These are phyloP conservation scores for Sequoiadendron giganteum DNA, from an alignment of 75 land plant genomes.

Conservation along the genomic window DNA sequence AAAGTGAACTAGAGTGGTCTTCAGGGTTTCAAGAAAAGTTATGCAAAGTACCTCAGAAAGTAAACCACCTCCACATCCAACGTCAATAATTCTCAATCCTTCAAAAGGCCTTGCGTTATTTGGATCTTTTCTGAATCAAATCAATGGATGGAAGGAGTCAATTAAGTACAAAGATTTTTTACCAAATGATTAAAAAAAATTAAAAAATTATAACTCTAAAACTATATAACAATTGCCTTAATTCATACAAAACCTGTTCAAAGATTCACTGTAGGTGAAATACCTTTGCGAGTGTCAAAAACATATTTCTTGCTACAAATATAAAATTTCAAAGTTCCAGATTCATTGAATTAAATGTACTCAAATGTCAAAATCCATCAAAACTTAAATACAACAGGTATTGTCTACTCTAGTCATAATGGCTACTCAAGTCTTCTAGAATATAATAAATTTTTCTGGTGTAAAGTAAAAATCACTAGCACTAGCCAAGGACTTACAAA, in stretches of 20 bases:
- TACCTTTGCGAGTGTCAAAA: no score
- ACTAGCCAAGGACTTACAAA: neutral
- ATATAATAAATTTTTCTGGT: neutral
- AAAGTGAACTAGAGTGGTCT: no score
- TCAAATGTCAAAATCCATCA: neutral
- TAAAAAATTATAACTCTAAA: neutral
- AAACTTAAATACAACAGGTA: neutral
- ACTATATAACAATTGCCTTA: neutral
- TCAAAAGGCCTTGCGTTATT: slow-evolving; percentile 70
- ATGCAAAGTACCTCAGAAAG: slow-evolving; percentile 73
- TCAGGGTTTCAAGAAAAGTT: no score
- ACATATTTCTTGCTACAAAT: no score
- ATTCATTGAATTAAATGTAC: neutral
- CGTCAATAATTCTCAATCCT: slow-evolving; percentile 78
- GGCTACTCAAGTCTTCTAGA: neutral
- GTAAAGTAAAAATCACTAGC: neutral
- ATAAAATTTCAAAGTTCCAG: neutral
- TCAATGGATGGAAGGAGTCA: neutral
- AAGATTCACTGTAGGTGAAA: no score
- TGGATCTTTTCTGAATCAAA: slow-evolving; percentile 65
- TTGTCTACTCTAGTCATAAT: neutral
- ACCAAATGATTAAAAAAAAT: neutral
- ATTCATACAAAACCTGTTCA: neutral
- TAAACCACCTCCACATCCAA: slow-evolving; percentile 98
- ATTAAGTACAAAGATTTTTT: neutral